Evolutionary conservation across 2,329 filamentous ascomycete genomes (phyloP), one percentile per base, ranked within the genome.

Genomic region (Cytospora mali): DNA sequence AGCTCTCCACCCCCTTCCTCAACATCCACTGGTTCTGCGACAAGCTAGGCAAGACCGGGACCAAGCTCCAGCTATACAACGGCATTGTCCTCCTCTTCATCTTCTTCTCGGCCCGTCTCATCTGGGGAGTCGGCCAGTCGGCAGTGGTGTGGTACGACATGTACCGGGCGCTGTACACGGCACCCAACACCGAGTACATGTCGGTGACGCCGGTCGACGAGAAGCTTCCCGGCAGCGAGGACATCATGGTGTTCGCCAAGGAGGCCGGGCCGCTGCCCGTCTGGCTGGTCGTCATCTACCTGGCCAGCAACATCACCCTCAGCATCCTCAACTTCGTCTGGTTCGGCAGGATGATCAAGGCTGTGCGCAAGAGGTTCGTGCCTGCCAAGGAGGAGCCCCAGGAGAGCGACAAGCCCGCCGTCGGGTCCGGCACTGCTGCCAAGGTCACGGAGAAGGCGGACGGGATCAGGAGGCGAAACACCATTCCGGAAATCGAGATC

Each of bases 21-120:
- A 96, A 96, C 73, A 84, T 94, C 72, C 92, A 96, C 80, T 96
- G 92, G 92, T 95, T 95, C 79, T 91, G 90, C 76, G 92, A 96
- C 77, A 96, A 96, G 79, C 79, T 94, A 64, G 84, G 86, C 70
- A 87, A 92, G 81, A 95, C 92, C 0, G 92, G 92, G 39, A 87
- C 88, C 23, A 81, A 80, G 58, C 75, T 86, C 27, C 92, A 95
- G 77, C 82, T 93, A 29, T 87, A 91, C 75, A 95, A 95, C 71
- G 91, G 91, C 69, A 80, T 93, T 65, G 71, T 85, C 62, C 84
- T 95, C 4, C 84, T 94, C 58, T 75, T 80, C 67, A 91, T 84
- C 54, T 95, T 95, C 76, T 93, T 93, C 77, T 84, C 80, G 66
- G 90, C 88, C 74, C 90, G 91, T 62, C 81, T 96, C 13, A 77